Percentiles rank a stretch among this genome's conserved stretches.
Conservation (phyloP, 169 alveolate species). For the Cyclospora cayetanensis region DNA sequence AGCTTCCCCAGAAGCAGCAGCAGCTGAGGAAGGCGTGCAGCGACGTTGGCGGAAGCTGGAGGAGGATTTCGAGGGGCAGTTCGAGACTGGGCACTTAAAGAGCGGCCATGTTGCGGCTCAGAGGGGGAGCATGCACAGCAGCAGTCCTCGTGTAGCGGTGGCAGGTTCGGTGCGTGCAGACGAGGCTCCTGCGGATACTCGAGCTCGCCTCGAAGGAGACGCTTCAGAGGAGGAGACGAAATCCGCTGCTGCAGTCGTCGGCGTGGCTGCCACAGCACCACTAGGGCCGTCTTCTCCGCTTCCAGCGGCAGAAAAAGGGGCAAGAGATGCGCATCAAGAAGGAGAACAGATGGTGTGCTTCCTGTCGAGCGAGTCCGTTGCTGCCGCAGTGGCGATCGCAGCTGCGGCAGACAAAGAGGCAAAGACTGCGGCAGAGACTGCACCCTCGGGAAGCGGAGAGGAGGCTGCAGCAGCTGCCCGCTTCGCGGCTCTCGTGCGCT, state of each 20-base stretch:
- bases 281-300: not conserved
- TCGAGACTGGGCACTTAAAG: not conserved
- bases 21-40: not conserved
- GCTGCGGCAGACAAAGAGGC: not conserved
- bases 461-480: slow-evolving; percentile 51
- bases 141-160: not conserved
- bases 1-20: not conserved
- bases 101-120: not conserved
- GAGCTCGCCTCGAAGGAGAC: not conserved
- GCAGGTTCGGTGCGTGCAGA: not conserved
- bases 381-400: slow-evolving; percentile 45
- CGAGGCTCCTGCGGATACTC: not conserved
- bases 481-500: slow-evolving; percentile 11
- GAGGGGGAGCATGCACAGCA: not conserved
- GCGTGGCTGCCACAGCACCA: not conserved
- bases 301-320: no score
- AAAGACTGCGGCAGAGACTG: slow-evolving; percentile 33
- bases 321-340: no score
- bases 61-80: not conserved
- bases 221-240: not conserved
- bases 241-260: not conserved
- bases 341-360: not conserved
- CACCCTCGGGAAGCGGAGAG: slow-evolving; percentile 16
- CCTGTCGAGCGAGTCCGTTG: not conserved
- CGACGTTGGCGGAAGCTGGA: not conserved